A percentile compares a stretch with the other conserved stretches of the same genome.
phyloP scores from a whole-genome alignment of 768 basidiomycete species.

The Paxillus involutus region DNA sequence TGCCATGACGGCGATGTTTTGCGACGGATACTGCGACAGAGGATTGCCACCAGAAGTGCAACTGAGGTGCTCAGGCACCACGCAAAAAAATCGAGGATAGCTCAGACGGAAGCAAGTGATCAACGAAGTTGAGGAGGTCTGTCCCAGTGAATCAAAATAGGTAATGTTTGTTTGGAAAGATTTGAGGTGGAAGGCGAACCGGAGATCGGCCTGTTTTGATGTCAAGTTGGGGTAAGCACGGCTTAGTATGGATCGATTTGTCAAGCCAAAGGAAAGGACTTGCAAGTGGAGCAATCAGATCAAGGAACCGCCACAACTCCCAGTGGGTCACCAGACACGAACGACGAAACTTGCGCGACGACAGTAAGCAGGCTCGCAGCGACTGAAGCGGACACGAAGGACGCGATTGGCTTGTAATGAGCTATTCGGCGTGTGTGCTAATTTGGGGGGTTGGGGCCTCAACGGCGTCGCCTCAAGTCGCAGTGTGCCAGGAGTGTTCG shows the following conservation, averaged over 20 bases:
- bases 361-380: neutral
- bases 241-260: neutral
- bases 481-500: too few species aligned
- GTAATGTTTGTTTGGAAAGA: neutral
- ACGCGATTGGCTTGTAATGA: neutral
- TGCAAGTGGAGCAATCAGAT: neutral
- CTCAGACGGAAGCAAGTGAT: neutral
- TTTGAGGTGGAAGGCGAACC: neutral
- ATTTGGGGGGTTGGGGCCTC: neutral
- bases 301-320: neutral
- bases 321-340: neutral
- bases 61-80: neutral
- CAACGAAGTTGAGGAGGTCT: neutral
- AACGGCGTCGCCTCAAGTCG: neutral
- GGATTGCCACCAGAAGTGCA: neutral
- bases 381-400: neutral
- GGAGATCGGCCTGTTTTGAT: neutral
- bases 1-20: conserved; percentile 18
- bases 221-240: neutral
- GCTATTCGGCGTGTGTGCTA: neutral
- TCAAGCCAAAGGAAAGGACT: neutral
- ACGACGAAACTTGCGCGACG: too few species aligned
- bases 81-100: neutral
- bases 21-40: neutral
- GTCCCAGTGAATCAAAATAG: neutral